Evolutionary conservation across 306 rosid genomes (phyloP), one percentile per base, ranked within the genome.

Genomic region (Vicia villosa): DNA sequence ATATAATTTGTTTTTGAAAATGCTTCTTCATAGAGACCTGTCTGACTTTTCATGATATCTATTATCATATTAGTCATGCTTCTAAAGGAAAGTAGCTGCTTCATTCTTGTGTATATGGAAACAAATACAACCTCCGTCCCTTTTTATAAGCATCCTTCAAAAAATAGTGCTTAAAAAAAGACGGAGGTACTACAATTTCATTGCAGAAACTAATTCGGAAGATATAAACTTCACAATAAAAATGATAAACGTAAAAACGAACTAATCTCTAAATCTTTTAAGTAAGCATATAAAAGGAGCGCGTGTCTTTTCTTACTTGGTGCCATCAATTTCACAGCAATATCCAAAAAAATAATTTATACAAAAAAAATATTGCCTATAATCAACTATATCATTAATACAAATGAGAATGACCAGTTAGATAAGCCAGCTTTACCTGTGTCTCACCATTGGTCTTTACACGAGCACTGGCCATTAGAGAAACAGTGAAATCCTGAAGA

Each of bases 401-500:
- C 24, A 42, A 68, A 74, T 17, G 22, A 41, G 34, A 30, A 52
- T 69, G 45, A 74, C 36, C 34, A 0, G 56, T 5, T 5, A 22
- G 71, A 69, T 56, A 70, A 57, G 24, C 67, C 15, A 32, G 28
- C 24, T 10, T 13, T 59, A 59, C 63, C 26, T 36, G 46, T 7
- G 4, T 50, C 57, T 82, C 79, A 90, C 96, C 96, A 85, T 68
- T 79, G 83, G 65, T 88, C 96, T 74, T 84, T 85, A 84, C 97
- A 88, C 0, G 88, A 93, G 81, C 98, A 93, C 62, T 74, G 87
- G 20, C 98, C 98, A 69, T 80, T 59, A 30, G 81, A 77, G 83
- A 93, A 86, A 69, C 85, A 83, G 81, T 93, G 98, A 78, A 93
- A 85, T 36, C 97, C 97, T 0, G 97, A 86, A 73, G 91, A 77